Evolutionary conservation across 176 grass and related monocot genomes (phyloP).

Genomic region (Olyra latifolia): DNA sequence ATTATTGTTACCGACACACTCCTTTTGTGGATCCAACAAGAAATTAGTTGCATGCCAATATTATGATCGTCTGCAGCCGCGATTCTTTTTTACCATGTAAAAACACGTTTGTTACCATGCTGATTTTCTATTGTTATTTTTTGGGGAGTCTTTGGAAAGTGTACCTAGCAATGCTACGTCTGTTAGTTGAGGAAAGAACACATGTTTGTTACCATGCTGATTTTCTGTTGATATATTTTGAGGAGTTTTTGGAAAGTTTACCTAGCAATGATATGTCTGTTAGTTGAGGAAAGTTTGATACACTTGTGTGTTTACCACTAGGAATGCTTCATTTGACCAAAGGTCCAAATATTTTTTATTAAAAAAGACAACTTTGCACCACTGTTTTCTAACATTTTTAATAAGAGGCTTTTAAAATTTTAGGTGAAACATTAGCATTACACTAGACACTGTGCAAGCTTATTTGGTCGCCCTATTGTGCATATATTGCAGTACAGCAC

Average conservation of each 20-base stretch:
- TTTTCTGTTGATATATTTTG: not conserved
- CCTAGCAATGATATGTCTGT: not conserved
- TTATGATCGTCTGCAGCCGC: not conserved
- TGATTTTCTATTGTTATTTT: not conserved
- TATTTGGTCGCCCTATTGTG: constrained; percentile 6
- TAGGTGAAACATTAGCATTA: not conserved
- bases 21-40: not conserved
- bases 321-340: constrained; percentile 1
- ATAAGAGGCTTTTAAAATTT: not conserved
- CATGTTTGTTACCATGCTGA: not conserved
- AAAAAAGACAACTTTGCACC: not conserved
- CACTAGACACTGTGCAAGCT: not conserved
- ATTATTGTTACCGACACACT: not conserved
- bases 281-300: constrained; percentile 2
- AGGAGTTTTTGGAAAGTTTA: not conserved
- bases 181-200: not conserved
- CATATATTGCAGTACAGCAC: not conserved
- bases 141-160: not conserved
- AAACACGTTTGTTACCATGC: not conserved
- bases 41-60: not conserved
- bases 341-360: not conserved
- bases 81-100: not conserved
- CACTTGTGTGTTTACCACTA: not conserved
- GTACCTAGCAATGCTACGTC: not conserved
- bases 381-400: not conserved